A percentile compares a stretch with the other conserved stretches of the same genome.
These are phyloP conservation scores for Pilaira anomala DNA, from an alignment of 192 early-diverging fungal species.

Conservation along the genomic window DNA sequence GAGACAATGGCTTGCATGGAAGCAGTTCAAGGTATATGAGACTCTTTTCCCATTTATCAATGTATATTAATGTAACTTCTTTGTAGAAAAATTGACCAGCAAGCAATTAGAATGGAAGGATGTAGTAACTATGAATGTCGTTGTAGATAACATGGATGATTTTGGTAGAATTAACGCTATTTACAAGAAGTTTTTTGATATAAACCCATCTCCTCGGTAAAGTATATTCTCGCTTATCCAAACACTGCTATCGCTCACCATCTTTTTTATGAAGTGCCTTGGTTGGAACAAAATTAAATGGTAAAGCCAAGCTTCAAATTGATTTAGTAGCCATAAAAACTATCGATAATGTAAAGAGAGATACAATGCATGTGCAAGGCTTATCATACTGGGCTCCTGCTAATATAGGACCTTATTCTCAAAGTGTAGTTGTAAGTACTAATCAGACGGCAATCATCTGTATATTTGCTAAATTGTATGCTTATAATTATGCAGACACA, in stretches of 20 bases:
- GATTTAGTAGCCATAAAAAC: slow-evolving; percentile 54
- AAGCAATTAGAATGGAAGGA: slow-evolving; percentile 49
- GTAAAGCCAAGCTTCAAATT: slow-evolving; percentile 54
- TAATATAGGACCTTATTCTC: slow-evolving; percentile 85
- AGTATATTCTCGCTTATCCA: neutral
- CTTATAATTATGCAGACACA: slow-evolving; percentile 37
- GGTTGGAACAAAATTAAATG: slow-evolving; percentile 48
- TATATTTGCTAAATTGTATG: neutral
- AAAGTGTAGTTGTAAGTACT: slow-evolving; percentile 56
- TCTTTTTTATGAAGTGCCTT: slow-evolving; percentile 49
- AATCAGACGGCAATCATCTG: neutral
- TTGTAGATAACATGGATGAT: slow-evolving; percentile 60
- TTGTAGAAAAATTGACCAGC: slow-evolving; percentile 39
- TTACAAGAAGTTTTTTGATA: slow-evolving; percentile 66
- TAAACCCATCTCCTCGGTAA: slow-evolving; percentile 75
- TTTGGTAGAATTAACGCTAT: slow-evolving; percentile 61
- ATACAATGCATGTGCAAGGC: slow-evolving; percentile 77
- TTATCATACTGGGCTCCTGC: slow-evolving; percentile 90
- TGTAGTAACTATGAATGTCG: slow-evolving; percentile 65
- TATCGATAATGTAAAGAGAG: slow-evolving; percentile 20
- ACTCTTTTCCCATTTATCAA: neutral
- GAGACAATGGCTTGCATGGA: slow-evolving; percentile 47
- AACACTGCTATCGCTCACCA: neutral
- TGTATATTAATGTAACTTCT: neutral
- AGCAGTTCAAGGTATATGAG: slow-evolving; percentile 34